Evolutionary conservation across 2,329 filamentous ascomycete species (phyloP).

Genomic region (Paramyrothecium roridum): DNA sequence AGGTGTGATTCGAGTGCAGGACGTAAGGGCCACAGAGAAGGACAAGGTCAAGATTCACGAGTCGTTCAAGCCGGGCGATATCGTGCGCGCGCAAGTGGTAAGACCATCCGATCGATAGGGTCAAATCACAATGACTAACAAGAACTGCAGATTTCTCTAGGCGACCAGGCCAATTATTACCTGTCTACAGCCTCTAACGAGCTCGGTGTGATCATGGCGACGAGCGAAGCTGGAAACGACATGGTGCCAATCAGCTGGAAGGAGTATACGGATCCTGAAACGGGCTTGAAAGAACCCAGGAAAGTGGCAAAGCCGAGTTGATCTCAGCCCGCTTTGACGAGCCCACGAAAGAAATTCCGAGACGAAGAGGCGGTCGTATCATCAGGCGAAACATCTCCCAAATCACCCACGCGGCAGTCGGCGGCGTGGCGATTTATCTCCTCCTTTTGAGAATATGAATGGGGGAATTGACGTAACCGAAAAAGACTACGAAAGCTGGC

Average conservation of each 20-base stretch:
- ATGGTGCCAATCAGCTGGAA: slow-evolving; percentile 96
- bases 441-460: too few relatives aligned
- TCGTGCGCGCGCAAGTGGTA: slow-evolving; percentile 82
- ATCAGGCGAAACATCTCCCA: too few relatives aligned
- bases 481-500: too few relatives aligned
- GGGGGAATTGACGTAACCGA: too few relatives aligned
- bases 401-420: too few relatives aligned
- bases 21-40: slow-evolving; percentile 93
- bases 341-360: neutral
- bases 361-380: too few relatives aligned
- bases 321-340: slow-evolving; percentile 23
- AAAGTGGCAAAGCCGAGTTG: slow-evolving; percentile 94
- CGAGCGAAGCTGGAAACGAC: slow-evolving; percentile 79
- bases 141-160: slow-evolving; percentile 67
- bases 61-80: slow-evolving; percentile 87
- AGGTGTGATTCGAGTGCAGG: slow-evolving; percentile 81
- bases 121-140: neutral
- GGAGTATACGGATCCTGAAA: slow-evolving; percentile 84
- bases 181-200: slow-evolving; percentile 90
- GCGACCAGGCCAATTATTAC: slow-evolving; percentile 94
- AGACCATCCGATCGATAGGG: slow-evolving; percentile 24
- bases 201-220: slow-evolving; percentile 89
- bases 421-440: too few relatives aligned
- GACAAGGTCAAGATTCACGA: slow-evolving; percentile 90
- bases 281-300: slow-evolving; percentile 70